phyloP scores from a whole-genome alignment of 164 flowering plant genomes.

The Dillenia turbinata region DNA sequence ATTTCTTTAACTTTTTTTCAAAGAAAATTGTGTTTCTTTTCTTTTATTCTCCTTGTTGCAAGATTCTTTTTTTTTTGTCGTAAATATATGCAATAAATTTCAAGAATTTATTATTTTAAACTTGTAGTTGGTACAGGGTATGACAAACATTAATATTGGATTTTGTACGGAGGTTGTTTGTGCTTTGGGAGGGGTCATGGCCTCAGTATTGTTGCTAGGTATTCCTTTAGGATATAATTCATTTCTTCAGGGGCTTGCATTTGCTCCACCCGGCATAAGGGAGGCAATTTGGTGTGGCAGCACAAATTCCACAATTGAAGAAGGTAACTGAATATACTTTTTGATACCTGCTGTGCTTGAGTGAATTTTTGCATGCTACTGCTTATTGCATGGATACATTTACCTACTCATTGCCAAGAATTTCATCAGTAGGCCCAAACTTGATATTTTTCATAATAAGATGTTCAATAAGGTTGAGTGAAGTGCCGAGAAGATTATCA shows the following conservation, averaged over 20 bases:
- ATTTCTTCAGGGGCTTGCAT: constrained; percentile 97
- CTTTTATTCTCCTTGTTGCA: too few species aligned
- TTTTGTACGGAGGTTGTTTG: constrained; percentile 75
- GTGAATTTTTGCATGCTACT: neutral
- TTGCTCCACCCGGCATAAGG: constrained; percentile 97
- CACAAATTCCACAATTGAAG: constrained; percentile 90
- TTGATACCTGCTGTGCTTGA: too few species aligned
- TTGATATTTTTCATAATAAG: too few species aligned
- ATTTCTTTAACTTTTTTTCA: too few species aligned
- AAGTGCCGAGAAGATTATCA: too few species aligned
- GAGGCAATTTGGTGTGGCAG: constrained; percentile 99
- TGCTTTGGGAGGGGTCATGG: constrained; percentile 79
- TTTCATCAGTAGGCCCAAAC: too few species aligned
- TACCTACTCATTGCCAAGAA: too few species aligned
- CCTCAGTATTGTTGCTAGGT: constrained; percentile 82
- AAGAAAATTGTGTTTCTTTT: too few species aligned
- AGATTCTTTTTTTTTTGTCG: too few species aligned
- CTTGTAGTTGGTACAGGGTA: neutral
- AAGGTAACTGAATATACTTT: constrained; percentile 35
- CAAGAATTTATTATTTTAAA: neutral
- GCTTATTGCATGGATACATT: too few species aligned
- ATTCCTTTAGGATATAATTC: constrained; percentile 97
- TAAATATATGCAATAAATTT: too few species aligned
- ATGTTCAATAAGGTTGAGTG: too few species aligned
- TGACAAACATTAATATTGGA: neutral